These are phyloP conservation scores for Malassezia dermatis DNA, from an alignment of 1,284 basidiomycete genomes.

Conservation along the genomic window DNA sequence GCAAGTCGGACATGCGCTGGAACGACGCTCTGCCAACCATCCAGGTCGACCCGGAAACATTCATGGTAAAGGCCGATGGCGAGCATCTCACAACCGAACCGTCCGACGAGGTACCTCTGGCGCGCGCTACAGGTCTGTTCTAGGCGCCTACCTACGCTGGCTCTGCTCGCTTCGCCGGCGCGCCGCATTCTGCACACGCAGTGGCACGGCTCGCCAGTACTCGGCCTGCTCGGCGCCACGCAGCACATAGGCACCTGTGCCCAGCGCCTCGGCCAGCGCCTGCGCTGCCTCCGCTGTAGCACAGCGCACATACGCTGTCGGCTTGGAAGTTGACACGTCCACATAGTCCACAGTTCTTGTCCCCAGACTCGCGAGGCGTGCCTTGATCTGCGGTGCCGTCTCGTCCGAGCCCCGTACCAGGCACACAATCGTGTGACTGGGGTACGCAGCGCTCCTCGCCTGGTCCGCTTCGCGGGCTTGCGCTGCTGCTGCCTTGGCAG, in stretches of 20 bases:
- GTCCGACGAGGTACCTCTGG: slow-evolving; percentile 32
- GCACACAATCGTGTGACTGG: slow-evolving; percentile 1
- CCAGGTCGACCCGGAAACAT: slow-evolving; percentile 82
- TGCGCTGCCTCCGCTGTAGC: neutral
- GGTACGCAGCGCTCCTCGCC: neutral
- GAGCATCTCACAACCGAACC: slow-evolving; percentile 29
- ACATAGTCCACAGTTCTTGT: slow-evolving; percentile 11
- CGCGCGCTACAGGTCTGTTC: slow-evolving; percentile 18
- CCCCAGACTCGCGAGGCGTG: neutral
- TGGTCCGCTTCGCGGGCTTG: neutral
- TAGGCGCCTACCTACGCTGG: neutral
- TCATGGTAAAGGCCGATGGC: slow-evolving; percentile 49
- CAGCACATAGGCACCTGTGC: neutral
- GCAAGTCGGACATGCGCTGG: slow-evolving; percentile 86
- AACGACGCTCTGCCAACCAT: slow-evolving; percentile 73
- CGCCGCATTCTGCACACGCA: slow-evolving; percentile 11
- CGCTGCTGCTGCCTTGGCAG: neutral
- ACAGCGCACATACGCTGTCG: slow-evolving; percentile 5
- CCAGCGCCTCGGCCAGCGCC: neutral
- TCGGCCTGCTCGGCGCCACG: neutral
- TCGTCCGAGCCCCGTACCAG: neutral
- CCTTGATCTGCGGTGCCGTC: neutral
- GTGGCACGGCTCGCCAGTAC: slow-evolving; percentile 9
- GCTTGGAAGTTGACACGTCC: neutral
- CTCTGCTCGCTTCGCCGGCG: neutral